These are phyloP conservation scores for Pseudophaeomoniella oleicola DNA, from an alignment of 2,329 filamentous ascomycete species.

Conservation along the genomic window DNA sequence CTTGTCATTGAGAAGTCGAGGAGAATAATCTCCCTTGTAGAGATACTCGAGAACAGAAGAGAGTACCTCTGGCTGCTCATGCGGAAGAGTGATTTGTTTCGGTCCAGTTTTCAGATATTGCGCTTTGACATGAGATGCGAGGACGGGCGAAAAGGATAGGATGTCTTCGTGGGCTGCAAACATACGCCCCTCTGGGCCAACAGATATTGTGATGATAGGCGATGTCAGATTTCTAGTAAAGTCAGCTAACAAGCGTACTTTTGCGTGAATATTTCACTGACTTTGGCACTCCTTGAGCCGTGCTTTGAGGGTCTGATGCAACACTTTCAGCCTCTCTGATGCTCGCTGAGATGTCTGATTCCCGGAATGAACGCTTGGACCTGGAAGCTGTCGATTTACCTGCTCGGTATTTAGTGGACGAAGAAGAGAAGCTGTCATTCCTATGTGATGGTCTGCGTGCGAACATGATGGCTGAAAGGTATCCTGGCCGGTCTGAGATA, in stretches of 20 bases:
- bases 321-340: slow-evolving; percentile 8
- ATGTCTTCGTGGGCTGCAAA: slow-evolving; percentile 88
- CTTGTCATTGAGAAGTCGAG: slow-evolving; percentile 69
- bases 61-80: slow-evolving; percentile 83
- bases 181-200: slow-evolving; percentile 69
- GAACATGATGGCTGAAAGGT: background rate
- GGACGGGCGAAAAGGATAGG: slow-evolving; percentile 65
- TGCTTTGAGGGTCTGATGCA: slow-evolving; percentile 6
- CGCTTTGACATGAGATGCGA: slow-evolving; percentile 48
- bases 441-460: slow-evolving; percentile 2
- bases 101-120: slow-evolving; percentile 46
- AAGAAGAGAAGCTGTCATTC: slow-evolving; percentile 21
- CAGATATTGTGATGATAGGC: slow-evolving; percentile 63
- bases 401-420: slow-evolving; percentile 27
- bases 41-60: slow-evolving; percentile 81
- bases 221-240: slow-evolving; percentile 41
- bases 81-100: slow-evolving; percentile 65
- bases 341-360: slow-evolving; percentile 11
- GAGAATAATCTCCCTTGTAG: slow-evolving; percentile 89
- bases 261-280: background rate
- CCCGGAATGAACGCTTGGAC: slow-evolving; percentile 18
- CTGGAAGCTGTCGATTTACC: slow-evolving; percentile 22
- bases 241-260: no score
- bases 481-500: no score
- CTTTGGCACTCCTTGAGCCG: slow-evolving; percentile 5